Percentiles rank a stretch among this genome's conserved stretches.
phyloP scores from a whole-genome alignment of 2,329 filamentous ascomycete species.

The Colletotrichum trifolii region DNA sequence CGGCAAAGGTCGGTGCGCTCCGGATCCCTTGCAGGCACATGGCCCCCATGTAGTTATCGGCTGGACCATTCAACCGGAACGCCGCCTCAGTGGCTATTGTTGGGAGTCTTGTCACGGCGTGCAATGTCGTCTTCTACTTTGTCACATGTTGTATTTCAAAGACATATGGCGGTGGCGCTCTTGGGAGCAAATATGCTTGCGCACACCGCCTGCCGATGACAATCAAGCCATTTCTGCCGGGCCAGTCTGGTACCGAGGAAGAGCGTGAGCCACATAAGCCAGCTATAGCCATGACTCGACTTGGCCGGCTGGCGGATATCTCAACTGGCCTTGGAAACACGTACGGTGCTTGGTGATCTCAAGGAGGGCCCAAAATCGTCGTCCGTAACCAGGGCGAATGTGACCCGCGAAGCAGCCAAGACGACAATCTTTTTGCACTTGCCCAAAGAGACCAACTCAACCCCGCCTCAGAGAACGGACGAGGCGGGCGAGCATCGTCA shows the following conservation, averaged over 20 bases:
- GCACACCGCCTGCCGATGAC: neutral
- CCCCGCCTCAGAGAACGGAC: too few species aligned
- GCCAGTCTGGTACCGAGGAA: constrained; percentile 1
- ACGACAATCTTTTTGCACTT: too few species aligned
- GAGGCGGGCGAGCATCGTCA: too few species aligned
- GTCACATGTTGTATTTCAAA: neutral
- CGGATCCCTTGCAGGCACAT: constrained; percentile 24
- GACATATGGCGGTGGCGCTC: constrained; percentile 1
- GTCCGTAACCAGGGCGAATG: too few species aligned
- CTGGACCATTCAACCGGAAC: constrained; percentile 13
- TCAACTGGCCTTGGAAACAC: too few species aligned
- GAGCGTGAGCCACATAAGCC: neutral
- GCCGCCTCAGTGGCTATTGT: neutral
- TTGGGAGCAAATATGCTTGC: neutral
- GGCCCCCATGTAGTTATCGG: neutral
- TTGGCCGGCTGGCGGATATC: too few species aligned
- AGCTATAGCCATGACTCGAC: neutral
- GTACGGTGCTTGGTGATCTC: too few species aligned
- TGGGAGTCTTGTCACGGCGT: neutral
- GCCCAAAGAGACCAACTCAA: too few species aligned
- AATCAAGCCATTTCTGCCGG: neutral
- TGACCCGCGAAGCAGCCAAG: too few species aligned
- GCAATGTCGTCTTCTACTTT: too few species aligned
- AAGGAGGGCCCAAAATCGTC: too few species aligned
- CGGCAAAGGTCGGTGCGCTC: constrained; percentile 14